phyloP scores from a whole-genome alignment of 1,139 yeast species.

The Blastobotrys aristatus region DNA sequence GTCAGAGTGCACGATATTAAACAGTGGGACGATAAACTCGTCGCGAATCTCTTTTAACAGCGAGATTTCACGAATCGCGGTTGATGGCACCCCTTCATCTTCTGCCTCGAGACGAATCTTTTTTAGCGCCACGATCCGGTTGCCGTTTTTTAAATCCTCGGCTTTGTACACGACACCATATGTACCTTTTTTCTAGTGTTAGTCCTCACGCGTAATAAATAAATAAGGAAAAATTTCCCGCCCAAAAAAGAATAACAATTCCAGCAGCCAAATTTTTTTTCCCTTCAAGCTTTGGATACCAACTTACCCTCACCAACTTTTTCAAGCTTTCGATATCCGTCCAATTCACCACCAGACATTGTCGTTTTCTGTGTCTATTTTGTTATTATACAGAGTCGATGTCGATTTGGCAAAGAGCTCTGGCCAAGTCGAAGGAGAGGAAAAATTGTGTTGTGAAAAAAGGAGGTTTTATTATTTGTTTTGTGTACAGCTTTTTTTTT shows the following conservation, averaged over 20 bases:
- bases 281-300: conserved; percentile 3
- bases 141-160: conserved; percentile 78
- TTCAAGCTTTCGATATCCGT: conserved; percentile 89
- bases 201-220: conserved; percentile 1
- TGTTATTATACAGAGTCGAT: too few species aligned
- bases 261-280: too few species aligned
- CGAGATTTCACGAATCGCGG: conserved; percentile 95
- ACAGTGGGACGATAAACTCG: conserved; percentile 84
- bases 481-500: too few species aligned
- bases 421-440: too few species aligned
- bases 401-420: too few species aligned
- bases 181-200: conserved; percentile 46
- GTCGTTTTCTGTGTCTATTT: too few species aligned
- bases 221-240: too few species aligned
- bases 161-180: conserved; percentile 99
- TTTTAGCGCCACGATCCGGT: conserved; percentile 88
- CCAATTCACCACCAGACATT: conserved; percentile 50
- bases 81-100: conserved; percentile 98
- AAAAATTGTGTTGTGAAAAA: too few species aligned
- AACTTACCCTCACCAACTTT: conserved; percentile 92
- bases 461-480: too few species aligned
- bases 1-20: conserved; percentile 96
- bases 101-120: conserved; percentile 94
- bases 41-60: conserved; percentile 87
- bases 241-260: too few species aligned